A percentile compares a stretch with the other conserved stretches of the same genome.
phyloP scores from a whole-genome alignment of 345 rosid genomes.

The Salix arbutifolia region DNA sequence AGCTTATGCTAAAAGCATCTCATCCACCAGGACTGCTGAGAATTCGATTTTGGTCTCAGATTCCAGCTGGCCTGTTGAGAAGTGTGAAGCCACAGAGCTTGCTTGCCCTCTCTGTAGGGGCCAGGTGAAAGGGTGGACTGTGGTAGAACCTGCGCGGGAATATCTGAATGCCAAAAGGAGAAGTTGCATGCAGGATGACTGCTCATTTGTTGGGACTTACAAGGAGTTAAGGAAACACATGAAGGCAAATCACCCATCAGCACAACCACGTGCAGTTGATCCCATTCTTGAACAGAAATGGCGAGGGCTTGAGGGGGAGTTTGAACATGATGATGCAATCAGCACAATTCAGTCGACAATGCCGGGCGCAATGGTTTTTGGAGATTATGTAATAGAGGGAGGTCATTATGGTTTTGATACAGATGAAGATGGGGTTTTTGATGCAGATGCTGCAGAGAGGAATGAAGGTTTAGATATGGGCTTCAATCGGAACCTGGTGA shows the following conservation, averaged over 20 bases:
- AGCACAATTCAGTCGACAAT: constrained; percentile 80
- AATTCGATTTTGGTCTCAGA: constrained; percentile 29
- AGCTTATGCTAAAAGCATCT: constrained; percentile 58
- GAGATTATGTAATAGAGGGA: constrained; percentile 80
- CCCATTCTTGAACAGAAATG: constrained; percentile 79
- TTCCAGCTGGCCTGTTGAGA: constrained; percentile 34
- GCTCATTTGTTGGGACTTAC: constrained; percentile 66
- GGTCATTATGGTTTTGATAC: constrained; percentile 45
- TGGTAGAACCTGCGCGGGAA: constrained; percentile 79
- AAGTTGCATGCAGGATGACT: constrained; percentile 90
- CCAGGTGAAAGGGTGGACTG: constrained; percentile 96
- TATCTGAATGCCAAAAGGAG: constrained; percentile 69
- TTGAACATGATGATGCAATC: constrained; percentile 63
- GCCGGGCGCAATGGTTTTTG: constrained; percentile 84
- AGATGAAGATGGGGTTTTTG: constrained; percentile 38
- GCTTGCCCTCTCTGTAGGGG: constrained; percentile 96
- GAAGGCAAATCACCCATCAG: constrained; percentile 71
- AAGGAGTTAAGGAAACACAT: constrained; percentile 93
- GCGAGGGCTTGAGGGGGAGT: constrained; percentile 73
- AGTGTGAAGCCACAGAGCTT: constrained; percentile 57
- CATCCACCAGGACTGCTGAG: constrained; percentile 33
- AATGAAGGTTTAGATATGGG: constrained; percentile 44
- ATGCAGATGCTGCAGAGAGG: constrained; percentile 31
- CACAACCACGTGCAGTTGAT: constrained; percentile 75
- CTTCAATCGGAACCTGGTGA: constrained; percentile 56